phyloP scores from a whole-genome alignment of 1,284 basidiomycete genomes.

The Wolfiporia cocos region DNA sequence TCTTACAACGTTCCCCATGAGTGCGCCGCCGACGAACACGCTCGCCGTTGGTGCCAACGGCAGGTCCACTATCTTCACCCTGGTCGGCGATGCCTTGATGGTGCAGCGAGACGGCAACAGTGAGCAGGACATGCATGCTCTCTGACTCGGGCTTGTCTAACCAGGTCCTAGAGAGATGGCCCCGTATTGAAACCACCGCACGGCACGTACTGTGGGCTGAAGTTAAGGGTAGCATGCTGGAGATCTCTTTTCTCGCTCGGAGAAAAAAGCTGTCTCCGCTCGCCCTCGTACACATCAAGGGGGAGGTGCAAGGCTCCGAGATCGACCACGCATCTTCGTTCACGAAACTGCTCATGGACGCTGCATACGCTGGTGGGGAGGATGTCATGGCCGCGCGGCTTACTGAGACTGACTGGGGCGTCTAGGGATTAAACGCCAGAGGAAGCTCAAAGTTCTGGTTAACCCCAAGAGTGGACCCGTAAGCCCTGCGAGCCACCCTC shows the following conservation, averaged over 20 bases:
- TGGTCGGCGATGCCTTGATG: slow-evolving; percentile 24
- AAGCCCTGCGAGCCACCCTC: no score
- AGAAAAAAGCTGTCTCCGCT: slow-evolving; percentile 31
- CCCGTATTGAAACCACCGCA: slow-evolving; percentile 30
- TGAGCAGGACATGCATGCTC: not conserved
- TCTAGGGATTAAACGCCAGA: slow-evolving; percentile 43
- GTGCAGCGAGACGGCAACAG: slow-evolving; percentile 22
- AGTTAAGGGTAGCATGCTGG: slow-evolving; percentile 30
- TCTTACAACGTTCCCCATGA: no score
- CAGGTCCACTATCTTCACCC: slow-evolving; percentile 20
- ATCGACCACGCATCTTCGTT: slow-evolving; percentile 42
- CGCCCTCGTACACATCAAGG: slow-evolving; percentile 36
- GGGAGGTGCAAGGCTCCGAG: slow-evolving; percentile 33
- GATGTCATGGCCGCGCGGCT: not conserved
- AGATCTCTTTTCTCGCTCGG: slow-evolving; percentile 40
- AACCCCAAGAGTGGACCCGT: slow-evolving; percentile 81
- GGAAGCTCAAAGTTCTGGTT: slow-evolving; percentile 67
- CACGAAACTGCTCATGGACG: slow-evolving; percentile 47
- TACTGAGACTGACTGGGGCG: not conserved
- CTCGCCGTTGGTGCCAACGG: slow-evolving; percentile 15
- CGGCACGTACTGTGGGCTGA: slow-evolving; percentile 47
- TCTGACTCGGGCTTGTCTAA: not conserved
- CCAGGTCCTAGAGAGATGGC: slow-evolving; percentile 19
- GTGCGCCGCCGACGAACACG: not conserved
- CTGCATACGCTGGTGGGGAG: slow-evolving; percentile 55